Percentiles rank a stretch among this genome's conserved stretches.
Evolutionary conservation across 129 eudicot species (phyloP).

Genomic region (Gnaphalium uliginosum): DNA sequence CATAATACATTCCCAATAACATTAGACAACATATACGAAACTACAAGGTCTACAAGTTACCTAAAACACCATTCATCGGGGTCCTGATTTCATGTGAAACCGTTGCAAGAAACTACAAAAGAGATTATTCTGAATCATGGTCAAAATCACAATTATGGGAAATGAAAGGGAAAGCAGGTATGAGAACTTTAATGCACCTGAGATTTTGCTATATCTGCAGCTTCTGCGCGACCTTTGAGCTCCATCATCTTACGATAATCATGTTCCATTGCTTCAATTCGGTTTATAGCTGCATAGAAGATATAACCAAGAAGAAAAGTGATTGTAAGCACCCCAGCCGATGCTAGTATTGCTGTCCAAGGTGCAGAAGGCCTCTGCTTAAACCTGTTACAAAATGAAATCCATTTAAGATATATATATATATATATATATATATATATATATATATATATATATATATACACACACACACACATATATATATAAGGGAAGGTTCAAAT

Average conservation of each 20-base stretch:
- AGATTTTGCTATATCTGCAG: conserved; percentile 90
- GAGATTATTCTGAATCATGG: conserved; percentile 20
- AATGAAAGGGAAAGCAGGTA: conserved; percentile 1
- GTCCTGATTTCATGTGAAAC: conserved; percentile 98
- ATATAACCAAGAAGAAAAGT: conserved; percentile 67
- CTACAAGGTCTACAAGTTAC: conserved; percentile 36
- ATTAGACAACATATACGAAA: not conserved
- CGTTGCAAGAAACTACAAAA: conserved; percentile 81
- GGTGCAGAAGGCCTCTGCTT: conserved; percentile 67
- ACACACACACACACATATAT: too few relatives aligned
- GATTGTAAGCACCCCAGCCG: conserved; percentile 55
- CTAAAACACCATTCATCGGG: conserved; percentile 96
- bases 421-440: too few relatives aligned
- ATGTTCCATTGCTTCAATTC: conserved; percentile 55
- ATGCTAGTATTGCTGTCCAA: conserved; percentile 61
- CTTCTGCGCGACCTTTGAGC: conserved; percentile 84
- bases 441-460: too few relatives aligned
- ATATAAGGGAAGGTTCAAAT: too few relatives aligned
- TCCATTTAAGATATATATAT: not conserved
- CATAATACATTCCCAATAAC: not conserved
- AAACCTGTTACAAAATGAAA: conserved; percentile 48
- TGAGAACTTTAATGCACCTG: conserved; percentile 53
- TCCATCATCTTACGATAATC: conserved; percentile 62
- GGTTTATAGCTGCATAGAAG: conserved; percentile 64
- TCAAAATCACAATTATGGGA: not conserved